Percentiles rank a stretch among this genome's conserved stretches.
phyloP scores from a whole-genome alignment of 2,329 filamentous ascomycete genomes.

The Coniochaeta hoffmannii region DNA sequence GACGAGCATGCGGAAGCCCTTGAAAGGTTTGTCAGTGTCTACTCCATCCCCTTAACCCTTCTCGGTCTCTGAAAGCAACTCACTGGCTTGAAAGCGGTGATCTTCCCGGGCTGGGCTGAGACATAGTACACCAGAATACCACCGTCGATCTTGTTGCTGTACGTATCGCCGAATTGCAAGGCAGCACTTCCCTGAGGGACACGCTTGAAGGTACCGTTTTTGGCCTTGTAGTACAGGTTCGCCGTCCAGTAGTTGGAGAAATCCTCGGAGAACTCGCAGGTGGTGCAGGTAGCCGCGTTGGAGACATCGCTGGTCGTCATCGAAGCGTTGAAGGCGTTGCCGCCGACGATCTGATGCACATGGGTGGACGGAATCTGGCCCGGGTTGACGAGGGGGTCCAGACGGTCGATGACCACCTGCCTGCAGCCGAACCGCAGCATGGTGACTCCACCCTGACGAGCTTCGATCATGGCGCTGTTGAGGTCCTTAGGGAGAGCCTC shows the following conservation, averaged over 20 bases:
- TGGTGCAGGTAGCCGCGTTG: slow-evolving; percentile 31
- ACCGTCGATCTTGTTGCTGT: slow-evolving; percentile 32
- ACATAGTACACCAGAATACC: slow-evolving; percentile 41
- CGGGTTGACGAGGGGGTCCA: slow-evolving; percentile 27
- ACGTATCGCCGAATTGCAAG: slow-evolving; percentile 37
- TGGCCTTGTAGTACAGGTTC: slow-evolving; percentile 26
- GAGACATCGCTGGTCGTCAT: slow-evolving; percentile 29
- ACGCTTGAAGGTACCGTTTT: slow-evolving; percentile 27
- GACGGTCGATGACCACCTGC: slow-evolving; percentile 38
- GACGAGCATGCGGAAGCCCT: slow-evolving; percentile 41
- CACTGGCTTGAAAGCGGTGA: slow-evolving; percentile 40
- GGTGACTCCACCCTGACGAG: slow-evolving; percentile 13
- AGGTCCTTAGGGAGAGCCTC: slow-evolving; percentile 20
- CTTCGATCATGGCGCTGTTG: background rate
- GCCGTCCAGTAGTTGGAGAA: slow-evolving; percentile 28
- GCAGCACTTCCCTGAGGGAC: slow-evolving; percentile 43
- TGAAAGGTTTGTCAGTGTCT: slow-evolving; percentile 22
- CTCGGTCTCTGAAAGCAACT: slow-evolving; percentile 32
- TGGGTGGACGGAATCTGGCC: slow-evolving; percentile 43
- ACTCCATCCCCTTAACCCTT: no score
- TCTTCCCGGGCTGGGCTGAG: slow-evolving; percentile 29
- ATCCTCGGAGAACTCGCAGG: slow-evolving; percentile 28
- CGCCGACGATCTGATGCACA: slow-evolving; percentile 50
- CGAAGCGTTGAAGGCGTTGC: slow-evolving; percentile 34
- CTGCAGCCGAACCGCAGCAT: slow-evolving; percentile 36